Base-by-base conservation (phyloP, 768 basidiomycete genomes). In the Tephrocybe rancida region DNA sequence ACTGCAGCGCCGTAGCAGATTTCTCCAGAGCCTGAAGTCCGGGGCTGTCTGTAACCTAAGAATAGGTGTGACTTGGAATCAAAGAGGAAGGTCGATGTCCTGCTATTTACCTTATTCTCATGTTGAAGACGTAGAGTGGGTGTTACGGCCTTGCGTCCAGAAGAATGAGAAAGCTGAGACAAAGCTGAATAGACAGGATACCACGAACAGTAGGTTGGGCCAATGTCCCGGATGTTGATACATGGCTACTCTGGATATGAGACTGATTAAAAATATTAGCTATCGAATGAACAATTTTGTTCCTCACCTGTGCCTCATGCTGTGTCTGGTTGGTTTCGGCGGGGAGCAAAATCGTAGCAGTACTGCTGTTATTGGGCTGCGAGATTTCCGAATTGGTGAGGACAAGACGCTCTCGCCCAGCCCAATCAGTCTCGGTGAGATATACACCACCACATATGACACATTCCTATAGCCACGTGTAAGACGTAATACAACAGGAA, bases 371-470 rank as follows among this genome's bases (percentile, higher is more conserved):
- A 21, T 29, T 41, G 29, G 47, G 38, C 21, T 48, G 46, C 21
- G 27, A 21, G 19, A 11, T 27, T 22, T 45, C 38, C 13, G 46
- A 16, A 32, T 50, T 54, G 10, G 60, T 59, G 44, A 73, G 66
- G 41, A 81, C 63, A 29, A 84, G 69, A 18, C 59, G 71, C 58
- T 80, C 79, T 57, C 74, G 67, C 29, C 82, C 86, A 56, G 76
- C 69, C 57, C 72, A 70, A 64, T 84, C 83, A 8, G 69, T 60
- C 62, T 85, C 80, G 13, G 77, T 75, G 25, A 80, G 56, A 68
- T 88, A 92, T 18, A 82, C 69, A 27, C 72, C 75, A 34, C 78
- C 78, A 66, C 90, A 92, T 52, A 89, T 76, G 24, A 92, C 90
- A 60, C 90, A 92, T 75, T 90, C 88, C 90, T 91, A 55, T 47